Evolutionary conservation across 1,284 basidiomycete genomes (phyloP).

Genomic region (Sporisorium reilianum): DNA sequence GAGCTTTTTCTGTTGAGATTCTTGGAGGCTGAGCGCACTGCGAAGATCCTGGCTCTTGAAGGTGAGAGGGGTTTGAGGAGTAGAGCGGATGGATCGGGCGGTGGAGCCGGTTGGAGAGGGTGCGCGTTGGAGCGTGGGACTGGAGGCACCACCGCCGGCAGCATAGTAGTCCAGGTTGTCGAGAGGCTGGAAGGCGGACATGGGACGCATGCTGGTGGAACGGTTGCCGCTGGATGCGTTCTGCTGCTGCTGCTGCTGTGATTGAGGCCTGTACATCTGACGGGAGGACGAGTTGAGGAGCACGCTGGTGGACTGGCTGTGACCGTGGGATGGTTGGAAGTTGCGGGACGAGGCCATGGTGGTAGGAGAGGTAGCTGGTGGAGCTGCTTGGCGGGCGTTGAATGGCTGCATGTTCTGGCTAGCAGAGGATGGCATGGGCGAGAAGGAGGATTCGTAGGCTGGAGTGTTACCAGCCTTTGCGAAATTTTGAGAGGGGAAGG

Average conservation of each 20-base stretch:
- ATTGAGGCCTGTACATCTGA: slow-evolving; percentile 28
- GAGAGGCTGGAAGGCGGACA: slow-evolving; percentile 65
- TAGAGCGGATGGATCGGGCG: slow-evolving; percentile 51
- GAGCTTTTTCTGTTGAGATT: slow-evolving; percentile 63
- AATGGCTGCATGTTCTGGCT: slow-evolving; percentile 18
- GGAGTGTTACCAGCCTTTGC: slow-evolving; percentile 15
- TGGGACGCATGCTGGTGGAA: slow-evolving; percentile 55
- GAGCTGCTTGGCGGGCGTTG: slow-evolving; percentile 21
- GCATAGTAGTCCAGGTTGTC: slow-evolving; percentile 49
- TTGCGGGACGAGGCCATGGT: slow-evolving; percentile 9
- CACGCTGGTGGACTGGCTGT: slow-evolving; percentile 48
- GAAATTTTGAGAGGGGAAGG: slow-evolving; percentile 22
- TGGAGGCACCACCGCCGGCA: slow-evolving; percentile 18
- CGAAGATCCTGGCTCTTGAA: slow-evolving; percentile 67
- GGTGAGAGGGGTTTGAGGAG: slow-evolving; percentile 56
- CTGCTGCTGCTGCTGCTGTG: slow-evolving; percentile 24
- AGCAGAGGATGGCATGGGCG: slow-evolving; percentile 22
- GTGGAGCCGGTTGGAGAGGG: slow-evolving; percentile 55
- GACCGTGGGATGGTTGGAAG: slow-evolving; percentile 38
- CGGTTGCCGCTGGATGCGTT: slow-evolving; percentile 14
- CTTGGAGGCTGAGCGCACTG: slow-evolving; percentile 64
- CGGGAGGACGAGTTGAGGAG: slow-evolving; percentile 37
- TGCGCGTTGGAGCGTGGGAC: slow-evolving; percentile 30
- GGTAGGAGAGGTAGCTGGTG: slow-evolving; percentile 11
- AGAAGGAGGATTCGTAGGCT: slow-evolving; percentile 22